Conservation (phyloP, 768 basidiomycete species). For the Cystobasidium onofrii region DNA sequence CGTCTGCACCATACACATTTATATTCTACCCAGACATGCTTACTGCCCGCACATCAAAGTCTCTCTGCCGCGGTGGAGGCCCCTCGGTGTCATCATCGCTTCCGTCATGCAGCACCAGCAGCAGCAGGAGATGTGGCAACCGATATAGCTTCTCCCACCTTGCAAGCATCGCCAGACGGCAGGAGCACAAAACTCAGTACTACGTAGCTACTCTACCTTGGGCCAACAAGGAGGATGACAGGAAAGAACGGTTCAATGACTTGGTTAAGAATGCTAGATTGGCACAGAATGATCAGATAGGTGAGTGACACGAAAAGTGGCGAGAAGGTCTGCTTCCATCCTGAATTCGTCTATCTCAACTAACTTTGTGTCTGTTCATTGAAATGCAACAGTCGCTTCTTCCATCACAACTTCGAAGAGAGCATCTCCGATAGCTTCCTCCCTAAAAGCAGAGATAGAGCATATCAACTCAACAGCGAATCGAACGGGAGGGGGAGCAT, state of each 20-base stretch:
- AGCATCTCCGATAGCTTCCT: constrained; percentile 1
- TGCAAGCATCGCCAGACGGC: not conserved
- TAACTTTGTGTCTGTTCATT: not conserved
- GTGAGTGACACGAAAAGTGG: constrained; percentile 9
- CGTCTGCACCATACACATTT: not conserved
- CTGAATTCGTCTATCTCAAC: not conserved
- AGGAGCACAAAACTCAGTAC: constrained; percentile 1
- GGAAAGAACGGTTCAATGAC: not conserved
- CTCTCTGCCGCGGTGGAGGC: not conserved
- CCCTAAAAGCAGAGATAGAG: constrained; percentile 7
- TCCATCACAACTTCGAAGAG: constrained; percentile 14
- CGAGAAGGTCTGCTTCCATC: not conserved
- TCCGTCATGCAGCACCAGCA: not conserved
- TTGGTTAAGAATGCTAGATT: not conserved
- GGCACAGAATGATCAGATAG: constrained; percentile 1
- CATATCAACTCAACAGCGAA: not conserved
- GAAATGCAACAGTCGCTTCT: constrained; percentile 29
- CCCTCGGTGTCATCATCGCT: not conserved
- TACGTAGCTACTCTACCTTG: constrained; percentile 28
- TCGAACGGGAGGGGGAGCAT: constrained; percentile 1
- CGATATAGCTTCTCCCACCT: not conserved
- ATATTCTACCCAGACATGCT: not conserved
- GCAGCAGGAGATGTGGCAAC: not conserved
- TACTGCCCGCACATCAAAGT: not conserved
- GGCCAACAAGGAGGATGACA: not conserved